Base-by-base conservation (phyloP, 2,329 filamentous ascomycete genomes). In the Neonectria hederae region DNA sequence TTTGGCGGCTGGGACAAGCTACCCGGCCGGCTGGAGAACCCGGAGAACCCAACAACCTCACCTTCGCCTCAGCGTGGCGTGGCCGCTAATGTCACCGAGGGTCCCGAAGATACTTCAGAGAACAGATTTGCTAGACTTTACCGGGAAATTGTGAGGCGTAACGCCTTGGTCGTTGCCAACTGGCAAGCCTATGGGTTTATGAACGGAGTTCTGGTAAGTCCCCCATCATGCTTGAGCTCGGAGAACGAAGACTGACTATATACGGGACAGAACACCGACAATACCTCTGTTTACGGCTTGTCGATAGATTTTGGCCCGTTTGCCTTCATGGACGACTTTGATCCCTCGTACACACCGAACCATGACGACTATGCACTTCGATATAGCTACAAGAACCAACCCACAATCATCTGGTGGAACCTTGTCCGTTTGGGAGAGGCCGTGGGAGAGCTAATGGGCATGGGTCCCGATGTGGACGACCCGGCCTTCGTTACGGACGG, bases 141-240 rank as follows among this genome's bases (percentile, higher is more conserved):
- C 78, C 90, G 96, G 38, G 94, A 97, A 74, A 90, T 99, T 60
- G 89, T 90, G 4, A 89, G 93, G 45, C 88, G 92, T 32, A 99
- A 97, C 75, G 96, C 96, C 1, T 84, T 86, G 63, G 97, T 92
- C 0, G 94, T 98, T 2, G 96, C 96, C 11, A 87, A 91, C 70
- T 98, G 96, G 95, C 97, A 99, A 81, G 94, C 93, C 0, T 98
- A 98, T 75, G 96, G 93, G n/a, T 99, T 99, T 81, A 98, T 97
- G 86, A 99, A 99, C 74, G 96, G 96, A 49, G 96, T 99, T 4
- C 83, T 99, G 62, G 79, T 81, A 69, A 67, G 75, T 68, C 35
- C 32, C 5, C 30, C 42, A 32, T 2, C 6, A 14, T 51, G 26
- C 11, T 19, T 4, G 4, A n/a, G 8, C 21, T 35, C 13, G 8